Evolutionary conservation across 192 early-diverging fungal genomes (phyloP), one percentile per base, ranked within the genome.

Genomic region (Podila verticillata): DNA sequence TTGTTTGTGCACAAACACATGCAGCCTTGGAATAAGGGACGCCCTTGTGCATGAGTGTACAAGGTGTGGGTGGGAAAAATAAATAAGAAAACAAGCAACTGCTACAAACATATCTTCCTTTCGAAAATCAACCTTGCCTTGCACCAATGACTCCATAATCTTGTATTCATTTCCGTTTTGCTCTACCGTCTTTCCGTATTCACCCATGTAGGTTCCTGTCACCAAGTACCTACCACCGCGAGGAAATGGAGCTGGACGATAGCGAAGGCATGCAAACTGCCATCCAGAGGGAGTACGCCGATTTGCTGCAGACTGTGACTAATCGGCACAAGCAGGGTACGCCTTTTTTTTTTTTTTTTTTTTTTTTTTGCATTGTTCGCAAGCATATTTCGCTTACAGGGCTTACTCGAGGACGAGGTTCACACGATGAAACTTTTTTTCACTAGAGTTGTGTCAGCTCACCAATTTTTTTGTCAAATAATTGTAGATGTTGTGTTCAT

Each of bases 291-390:
- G 75, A 79, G 26, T 79, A 79, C 49, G 77, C 77, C n/a, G 57
- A 72, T 9, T 56, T 80, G 7, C 62, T 80, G 13, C 77, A 80
- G 28, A 54, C 29, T 54, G 65, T 80, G 26, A 80, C 77, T 8
- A 80, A 80, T 59, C 64, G 77, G 10, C 77, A 80, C 54, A 80
- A 80, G 30, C 77, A 80, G 59, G 77, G 77, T 80, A 80, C 1
- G 12, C 12, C 35, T 9, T 17, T n/a, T 28, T 49, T 34, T 22
- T 8, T 31, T 48, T 8, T 34, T 24, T 63, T 71, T 28, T 9
- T 17, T n/a, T 28, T 49, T 34, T 22, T 8, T 31, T 48, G n/a
- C n/a, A n/a, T 8, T 34, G 13, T 63, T 71, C 24, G 58, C 30
- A 59, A 8, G 58, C 58, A 63, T 44, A 44, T 44, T 44, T 44